Evolutionary conservation across 2,329 filamentous ascomycete genomes (phyloP).

Genomic region (Pezicula carpinea): DNA sequence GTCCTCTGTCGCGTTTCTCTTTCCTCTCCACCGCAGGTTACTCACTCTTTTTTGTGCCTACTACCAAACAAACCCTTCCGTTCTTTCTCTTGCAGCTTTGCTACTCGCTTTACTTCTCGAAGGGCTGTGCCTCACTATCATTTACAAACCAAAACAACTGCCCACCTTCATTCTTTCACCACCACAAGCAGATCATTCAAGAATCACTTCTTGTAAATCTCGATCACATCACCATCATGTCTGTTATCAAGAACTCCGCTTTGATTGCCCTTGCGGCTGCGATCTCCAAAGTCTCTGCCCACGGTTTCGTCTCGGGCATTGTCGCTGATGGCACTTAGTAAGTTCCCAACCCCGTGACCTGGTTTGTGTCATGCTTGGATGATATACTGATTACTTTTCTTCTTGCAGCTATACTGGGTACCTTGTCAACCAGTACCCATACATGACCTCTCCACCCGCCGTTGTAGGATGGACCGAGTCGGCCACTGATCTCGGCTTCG

Average conservation of each 20-base stretch:
- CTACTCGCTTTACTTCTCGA: no score
- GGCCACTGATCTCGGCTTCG: conserved; percentile 45
- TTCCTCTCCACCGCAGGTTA: no score
- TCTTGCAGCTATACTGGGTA: conserved; percentile 32
- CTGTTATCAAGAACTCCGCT: background rate
- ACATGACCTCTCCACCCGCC: conserved; percentile 28
- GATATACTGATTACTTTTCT: background rate
- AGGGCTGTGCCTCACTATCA: no score
- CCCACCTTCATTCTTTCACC: no score
- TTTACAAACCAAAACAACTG: no score
- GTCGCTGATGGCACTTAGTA: conserved; percentile 40
- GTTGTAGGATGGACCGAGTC: conserved; percentile 48
- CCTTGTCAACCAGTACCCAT: conserved; percentile 20
- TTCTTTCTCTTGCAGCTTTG: no score
- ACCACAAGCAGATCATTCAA: no score
- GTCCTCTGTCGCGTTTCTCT: no score
- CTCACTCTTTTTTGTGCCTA: no score
- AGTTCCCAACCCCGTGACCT: conserved; percentile 7
- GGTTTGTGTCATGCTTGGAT: background rate
- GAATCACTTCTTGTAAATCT: background rate
- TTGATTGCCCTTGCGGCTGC: conserved; percentile 16
- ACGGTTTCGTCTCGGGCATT: conserved; percentile 37
- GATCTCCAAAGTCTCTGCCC: conserved; percentile 35
- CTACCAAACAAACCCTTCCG: no score
- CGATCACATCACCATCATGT: background rate